These are phyloP conservation scores for Yamadazyma akitaensis DNA, from an alignment of 805 yeast genomes.

Conservation along the genomic window DNA sequence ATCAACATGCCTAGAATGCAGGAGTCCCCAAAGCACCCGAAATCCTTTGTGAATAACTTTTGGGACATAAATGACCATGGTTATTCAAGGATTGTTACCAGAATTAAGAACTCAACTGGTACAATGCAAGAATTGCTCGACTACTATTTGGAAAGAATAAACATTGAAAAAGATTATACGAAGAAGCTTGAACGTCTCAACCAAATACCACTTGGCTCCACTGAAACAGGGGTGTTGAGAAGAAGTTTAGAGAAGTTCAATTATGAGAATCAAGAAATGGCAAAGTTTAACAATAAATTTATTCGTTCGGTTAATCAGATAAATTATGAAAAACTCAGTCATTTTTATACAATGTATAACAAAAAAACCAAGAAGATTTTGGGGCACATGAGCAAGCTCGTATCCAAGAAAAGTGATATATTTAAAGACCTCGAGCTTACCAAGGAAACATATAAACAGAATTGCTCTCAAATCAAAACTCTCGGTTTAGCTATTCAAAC, in stretches of 20 bases:
- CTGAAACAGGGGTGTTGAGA: slow-evolving; percentile 58
- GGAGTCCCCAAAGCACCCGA: slow-evolving; percentile 9
- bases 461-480: slow-evolving; percentile 56
- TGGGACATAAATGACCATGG: slow-evolving; percentile 70
- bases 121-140: slow-evolving; percentile 43
- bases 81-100: slow-evolving; percentile 48
- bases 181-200: slow-evolving; percentile 52
- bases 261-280: slow-evolving; percentile 56
- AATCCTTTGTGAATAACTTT: slow-evolving; percentile 43
- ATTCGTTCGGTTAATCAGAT: slow-evolving; percentile 47
- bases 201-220: slow-evolving; percentile 45
- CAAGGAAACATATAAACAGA: slow-evolving; percentile 52
- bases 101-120: slow-evolving; percentile 56
- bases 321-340: slow-evolving; percentile 46
- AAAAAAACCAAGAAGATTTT: slow-evolving; percentile 58
- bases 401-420: slow-evolving; percentile 41
- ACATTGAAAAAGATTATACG: slow-evolving; percentile 73
- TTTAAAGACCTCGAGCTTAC: slow-evolving; percentile 33
- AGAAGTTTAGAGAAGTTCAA: slow-evolving; percentile 57
- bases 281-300: slow-evolving; percentile 54
- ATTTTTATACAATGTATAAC: slow-evolving; percentile 49
- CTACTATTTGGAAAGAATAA: slow-evolving; percentile 41
- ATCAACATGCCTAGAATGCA: background rate
- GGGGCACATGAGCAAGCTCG: slow-evolving; percentile 52
- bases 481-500: slow-evolving; percentile 60